Conservation (phyloP, 495 filamentous ascomycete genomes). For the Tuber calosporum region DNA sequence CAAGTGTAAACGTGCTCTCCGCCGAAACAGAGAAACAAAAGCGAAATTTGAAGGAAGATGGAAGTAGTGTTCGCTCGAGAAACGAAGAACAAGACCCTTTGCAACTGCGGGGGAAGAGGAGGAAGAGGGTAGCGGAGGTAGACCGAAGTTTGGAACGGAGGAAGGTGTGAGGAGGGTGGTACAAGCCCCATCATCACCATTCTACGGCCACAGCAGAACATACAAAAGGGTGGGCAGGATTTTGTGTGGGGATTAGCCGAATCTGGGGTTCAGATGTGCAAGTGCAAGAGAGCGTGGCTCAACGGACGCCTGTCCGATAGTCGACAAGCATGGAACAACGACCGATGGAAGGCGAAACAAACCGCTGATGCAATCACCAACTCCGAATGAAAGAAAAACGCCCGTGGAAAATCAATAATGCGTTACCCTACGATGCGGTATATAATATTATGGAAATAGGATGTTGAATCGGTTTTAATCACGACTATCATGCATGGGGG, state of each 20-base stretch:
- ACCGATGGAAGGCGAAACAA: not conserved
- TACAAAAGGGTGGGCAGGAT: not conserved
- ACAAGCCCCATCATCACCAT: not conserved
- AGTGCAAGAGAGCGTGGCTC: constrained; percentile 4
- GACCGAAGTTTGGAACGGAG: not conserved
- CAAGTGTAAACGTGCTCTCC: not conserved
- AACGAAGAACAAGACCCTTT: not conserved
- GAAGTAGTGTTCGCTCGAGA: not conserved
- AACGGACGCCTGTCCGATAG: not conserved
- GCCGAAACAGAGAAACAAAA: not conserved
- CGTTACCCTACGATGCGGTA: not conserved
- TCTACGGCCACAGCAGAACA: not conserved
- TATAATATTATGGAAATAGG: not conserved
- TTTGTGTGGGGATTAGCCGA: constrained; percentile 13
- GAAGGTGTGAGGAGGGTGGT: not conserved
- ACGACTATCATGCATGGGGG: not conserved
- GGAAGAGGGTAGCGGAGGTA: not conserved
- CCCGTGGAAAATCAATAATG: not conserved
- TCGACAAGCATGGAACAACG: not conserved
- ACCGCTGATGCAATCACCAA: not conserved
- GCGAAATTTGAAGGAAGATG: not conserved
- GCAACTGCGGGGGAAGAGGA: not conserved
- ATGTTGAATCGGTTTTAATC: not conserved
- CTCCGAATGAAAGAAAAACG: not conserved
- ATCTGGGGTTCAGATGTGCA: constrained; percentile 25